phyloP scores from a whole-genome alignment of 2,329 filamentous ascomycete species.

The Beauveria rudraprayagi region DNA sequence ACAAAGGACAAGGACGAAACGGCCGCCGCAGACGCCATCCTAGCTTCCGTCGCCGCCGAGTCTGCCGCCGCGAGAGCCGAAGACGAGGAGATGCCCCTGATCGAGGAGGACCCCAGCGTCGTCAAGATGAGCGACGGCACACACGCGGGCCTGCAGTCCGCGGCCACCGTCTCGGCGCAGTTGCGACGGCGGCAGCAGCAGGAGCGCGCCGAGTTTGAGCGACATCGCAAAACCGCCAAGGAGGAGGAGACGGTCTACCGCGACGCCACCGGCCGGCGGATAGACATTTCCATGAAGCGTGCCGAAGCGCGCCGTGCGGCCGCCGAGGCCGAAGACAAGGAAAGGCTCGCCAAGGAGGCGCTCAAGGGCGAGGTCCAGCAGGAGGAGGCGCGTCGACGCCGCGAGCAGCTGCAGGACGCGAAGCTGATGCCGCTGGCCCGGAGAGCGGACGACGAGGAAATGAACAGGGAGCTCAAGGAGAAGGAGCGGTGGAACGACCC shows the following conservation, averaged over 20 bases:
- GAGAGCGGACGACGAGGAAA: conserved; percentile 70
- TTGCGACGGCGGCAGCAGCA: conserved; percentile 57
- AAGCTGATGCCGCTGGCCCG: conserved; percentile 74
- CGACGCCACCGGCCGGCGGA: conserved; percentile 87
- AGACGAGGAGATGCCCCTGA: conserved; percentile 41
- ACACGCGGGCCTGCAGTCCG: conserved; percentile 78
- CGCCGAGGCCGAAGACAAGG: conserved; percentile 63
- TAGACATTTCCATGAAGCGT: conserved; percentile 85
- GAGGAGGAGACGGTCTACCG: conserved; percentile 85
- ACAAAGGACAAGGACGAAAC: conserved; percentile 30
- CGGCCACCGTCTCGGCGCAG: conserved; percentile 65
- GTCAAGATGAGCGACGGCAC: conserved; percentile 80
- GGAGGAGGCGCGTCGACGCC: conserved; percentile 54
- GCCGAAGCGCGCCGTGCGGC: conserved; percentile 67
- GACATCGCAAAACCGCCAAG: conserved; percentile 32
- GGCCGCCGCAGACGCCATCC: conserved; percentile 68
- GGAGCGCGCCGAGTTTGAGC: conserved; percentile 47
- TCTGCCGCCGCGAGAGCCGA: conserved; percentile 41
- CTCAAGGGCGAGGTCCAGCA: conserved; percentile 82
- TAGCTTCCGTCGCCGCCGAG: conserved; percentile 64
- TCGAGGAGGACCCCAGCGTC: conserved; percentile 39
- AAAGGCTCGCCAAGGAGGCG: conserved; percentile 57
- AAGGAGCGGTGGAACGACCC: conserved; percentile 87
- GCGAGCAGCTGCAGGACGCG: conserved; percentile 67
- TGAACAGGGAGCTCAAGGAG: conserved; percentile 77